These are phyloP conservation scores for Candida rishiriensis DNA, from an alignment of 805 yeast species.

Conservation along the genomic window DNA sequence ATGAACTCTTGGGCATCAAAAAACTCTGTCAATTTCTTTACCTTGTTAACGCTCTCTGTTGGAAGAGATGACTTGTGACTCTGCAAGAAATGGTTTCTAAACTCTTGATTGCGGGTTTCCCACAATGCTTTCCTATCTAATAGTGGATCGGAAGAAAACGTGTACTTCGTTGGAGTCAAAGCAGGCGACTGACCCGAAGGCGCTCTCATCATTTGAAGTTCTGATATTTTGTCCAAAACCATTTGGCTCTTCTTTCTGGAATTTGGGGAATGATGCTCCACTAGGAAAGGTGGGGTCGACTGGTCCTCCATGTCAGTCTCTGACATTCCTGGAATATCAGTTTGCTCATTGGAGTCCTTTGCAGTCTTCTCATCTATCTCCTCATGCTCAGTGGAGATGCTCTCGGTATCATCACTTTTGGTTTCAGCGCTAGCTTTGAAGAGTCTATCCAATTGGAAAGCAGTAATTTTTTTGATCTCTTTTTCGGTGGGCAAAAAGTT, in stretches of 20 bases:
- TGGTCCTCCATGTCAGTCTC: background rate
- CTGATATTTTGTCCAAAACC: conserved; percentile 23
- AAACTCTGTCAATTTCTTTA: conserved; percentile 59
- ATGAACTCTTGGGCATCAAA: conserved; percentile 84
- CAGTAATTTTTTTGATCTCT: conserved; percentile 86
- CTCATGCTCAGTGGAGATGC: conserved; percentile 9
- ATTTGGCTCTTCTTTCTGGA: conserved; percentile 17
- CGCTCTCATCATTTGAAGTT: conserved; percentile 12
- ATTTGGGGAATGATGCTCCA: conserved; percentile 8
- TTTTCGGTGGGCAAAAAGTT: conserved; percentile 84
- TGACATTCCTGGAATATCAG: conserved; percentile 8
- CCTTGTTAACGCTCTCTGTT: conserved; percentile 36
- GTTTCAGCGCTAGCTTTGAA: conserved; percentile 40
- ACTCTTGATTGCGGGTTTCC: conserved; percentile 20
- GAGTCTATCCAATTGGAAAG: conserved; percentile 75
- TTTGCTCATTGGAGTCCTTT: conserved; percentile 3
- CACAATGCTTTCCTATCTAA: conserved; percentile 17
- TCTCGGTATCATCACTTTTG: conserved; percentile 28
- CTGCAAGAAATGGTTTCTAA: conserved; percentile 18
- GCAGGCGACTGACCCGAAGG: conserved; percentile 2
- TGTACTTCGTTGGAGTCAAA: conserved; percentile 3
- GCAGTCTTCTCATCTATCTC: conserved; percentile 11
- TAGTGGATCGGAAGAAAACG: background rate
- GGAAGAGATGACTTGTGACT: conserved; percentile 15
- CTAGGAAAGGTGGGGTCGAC: background rate